Percentiles rank a stretch among this genome's conserved stretches.
phyloP scores from a whole-genome alignment of 768 basidiomycete species.

The Suillus ampliporus region DNA sequence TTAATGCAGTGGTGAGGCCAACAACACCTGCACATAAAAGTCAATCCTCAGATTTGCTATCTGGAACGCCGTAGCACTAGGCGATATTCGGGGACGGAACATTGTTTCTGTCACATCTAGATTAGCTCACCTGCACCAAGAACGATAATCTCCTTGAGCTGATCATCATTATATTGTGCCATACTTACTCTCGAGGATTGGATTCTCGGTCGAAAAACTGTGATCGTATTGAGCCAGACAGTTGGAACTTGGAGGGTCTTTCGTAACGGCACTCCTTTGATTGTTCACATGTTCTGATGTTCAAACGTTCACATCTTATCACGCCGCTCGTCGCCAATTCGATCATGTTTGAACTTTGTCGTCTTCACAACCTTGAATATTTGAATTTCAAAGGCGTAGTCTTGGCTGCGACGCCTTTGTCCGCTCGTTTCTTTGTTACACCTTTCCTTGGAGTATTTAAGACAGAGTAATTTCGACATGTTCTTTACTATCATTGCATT shows the following conservation, averaged over 20 bases:
- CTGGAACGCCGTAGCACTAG: too few relatives aligned
- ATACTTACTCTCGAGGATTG: neutral
- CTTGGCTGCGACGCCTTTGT: neutral
- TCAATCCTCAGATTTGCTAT: too few relatives aligned
- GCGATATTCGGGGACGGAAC: too few relatives aligned
- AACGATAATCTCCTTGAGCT: conserved; percentile 38
- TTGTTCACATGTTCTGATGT: neutral
- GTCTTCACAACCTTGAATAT: neutral
- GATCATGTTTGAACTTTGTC: too few relatives aligned
- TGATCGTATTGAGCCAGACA: too few relatives aligned
- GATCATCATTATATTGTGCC: neutral
- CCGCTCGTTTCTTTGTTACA: neutral
- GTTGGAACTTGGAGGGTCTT: too few relatives aligned
- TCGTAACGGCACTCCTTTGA: neutral
- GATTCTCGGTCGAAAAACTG: too few relatives aligned
- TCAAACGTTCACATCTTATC: too few relatives aligned
- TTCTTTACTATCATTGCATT: neutral
- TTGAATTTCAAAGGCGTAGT: neutral
- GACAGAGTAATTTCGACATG: neutral
- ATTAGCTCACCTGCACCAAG: conserved; percentile 36
- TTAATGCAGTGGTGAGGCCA: conserved; percentile 77
- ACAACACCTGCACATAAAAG: conserved; percentile 55
- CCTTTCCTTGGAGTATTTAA: neutral
- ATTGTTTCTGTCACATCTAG: too few relatives aligned
- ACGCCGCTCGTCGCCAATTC: too few relatives aligned